Conservation (phyloP, 2,329 filamentous ascomycete species). For the Trichoderma endophyticum region DNA sequence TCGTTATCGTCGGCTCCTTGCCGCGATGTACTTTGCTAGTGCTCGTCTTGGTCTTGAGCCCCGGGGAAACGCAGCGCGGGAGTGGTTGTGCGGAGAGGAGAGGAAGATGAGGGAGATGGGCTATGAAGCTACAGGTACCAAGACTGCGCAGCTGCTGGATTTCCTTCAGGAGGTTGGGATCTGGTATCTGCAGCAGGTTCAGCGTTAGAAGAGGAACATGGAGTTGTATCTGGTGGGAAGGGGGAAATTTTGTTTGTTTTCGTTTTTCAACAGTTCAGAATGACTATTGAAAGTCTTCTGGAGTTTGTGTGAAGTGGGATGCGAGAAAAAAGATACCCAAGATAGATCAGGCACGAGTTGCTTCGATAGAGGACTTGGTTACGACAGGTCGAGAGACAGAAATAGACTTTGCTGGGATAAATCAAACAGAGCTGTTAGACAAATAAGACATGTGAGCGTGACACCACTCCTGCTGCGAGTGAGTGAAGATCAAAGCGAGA, state of each 20-base stretch:
- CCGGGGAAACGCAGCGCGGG: slow-evolving; percentile 13
- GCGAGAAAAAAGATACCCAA: background rate
- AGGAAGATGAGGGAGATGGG: slow-evolving; percentile 1
- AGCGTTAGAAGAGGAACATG: background rate
- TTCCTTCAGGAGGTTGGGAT: slow-evolving; percentile 13
- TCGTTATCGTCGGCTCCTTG: slow-evolving; percentile 3
- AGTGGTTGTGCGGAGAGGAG: slow-evolving; percentile 19
- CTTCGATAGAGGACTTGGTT: background rate
- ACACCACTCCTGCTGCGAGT: too few relatives aligned
- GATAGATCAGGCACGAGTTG: background rate
- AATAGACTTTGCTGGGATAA: background rate
- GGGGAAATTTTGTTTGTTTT: background rate
- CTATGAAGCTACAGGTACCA: slow-evolving; percentile 5
- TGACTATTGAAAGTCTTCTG: background rate
- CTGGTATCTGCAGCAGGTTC: background rate
- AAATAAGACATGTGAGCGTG: background rate
- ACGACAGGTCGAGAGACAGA: background rate
- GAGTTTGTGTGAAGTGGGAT: background rate
- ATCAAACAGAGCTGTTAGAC: background rate
- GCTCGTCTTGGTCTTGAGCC: background rate
- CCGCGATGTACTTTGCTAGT: slow-evolving; percentile 10
- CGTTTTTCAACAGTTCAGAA: background rate
- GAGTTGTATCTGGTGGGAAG: background rate
- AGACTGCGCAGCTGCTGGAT: background rate
- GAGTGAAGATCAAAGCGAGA: background rate